Base-by-base conservation (phyloP, 257 asterid genomes). In the Solanum tarapatanum region DNA sequence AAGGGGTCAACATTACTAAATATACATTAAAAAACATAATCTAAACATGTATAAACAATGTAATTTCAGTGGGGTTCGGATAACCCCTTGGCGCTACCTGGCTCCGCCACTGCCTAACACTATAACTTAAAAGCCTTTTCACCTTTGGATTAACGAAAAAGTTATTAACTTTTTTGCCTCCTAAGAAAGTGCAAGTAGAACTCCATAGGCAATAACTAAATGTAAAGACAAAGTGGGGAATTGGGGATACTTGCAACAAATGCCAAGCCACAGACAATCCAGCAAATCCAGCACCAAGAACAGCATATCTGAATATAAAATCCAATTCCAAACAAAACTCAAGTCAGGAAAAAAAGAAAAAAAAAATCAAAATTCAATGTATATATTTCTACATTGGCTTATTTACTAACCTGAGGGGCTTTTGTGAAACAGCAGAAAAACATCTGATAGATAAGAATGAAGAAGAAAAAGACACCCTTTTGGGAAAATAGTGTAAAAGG, bases 281-380 rank as follows among this genome's bases (percentile, higher is more conserved):
- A 89, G 99, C 99, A 92, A 95, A 96, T 66, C 99, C 99, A 88
- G 99, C 99, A 77, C 99, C 99, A 89, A 97, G 97, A 91, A 97
- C 94, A 86, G 99, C 99, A 88, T 89, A 93, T 85, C 99, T 97
- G 91, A 88, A 88, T 41, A 68, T 32, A 76, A 3, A 89, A 80
- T 51, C 16, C 84, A 12, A 86, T 77, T 36, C 24, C 84, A 79
- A 72, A 66, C 16, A 84, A 86, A 51, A 41, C 33, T 3, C 35
- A 24, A 60, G 17, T 60, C 64, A 37, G 70, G 11, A 45, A 69
- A 5, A 68, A 37, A 37, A 48, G 39, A 6, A 55, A 17, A 28
- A 28, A 6, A 13, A 24, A 35, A 41, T 30, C 80, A 16, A 77
- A 19, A 41, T 35, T 68, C 7, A 32, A 24, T 26, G 28, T 24